Conservation (phyloP, 495 filamentous ascomycete genomes). For the Neurospora sp. region DNA sequence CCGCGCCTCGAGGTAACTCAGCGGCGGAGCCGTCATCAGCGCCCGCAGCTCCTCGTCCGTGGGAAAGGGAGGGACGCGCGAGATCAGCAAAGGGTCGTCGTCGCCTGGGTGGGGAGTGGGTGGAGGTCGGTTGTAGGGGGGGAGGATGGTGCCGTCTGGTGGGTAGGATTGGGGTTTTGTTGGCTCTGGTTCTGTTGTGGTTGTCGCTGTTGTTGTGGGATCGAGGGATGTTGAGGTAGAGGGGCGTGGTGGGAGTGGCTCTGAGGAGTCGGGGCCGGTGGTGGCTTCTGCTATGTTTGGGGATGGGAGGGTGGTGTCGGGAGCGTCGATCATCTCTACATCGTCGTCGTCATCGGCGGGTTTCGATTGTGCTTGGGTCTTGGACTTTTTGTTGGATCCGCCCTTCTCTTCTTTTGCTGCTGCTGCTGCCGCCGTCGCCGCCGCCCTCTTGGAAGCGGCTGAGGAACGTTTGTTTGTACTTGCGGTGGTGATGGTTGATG, state of each 20-base stretch:
- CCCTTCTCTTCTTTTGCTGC: constrained; percentile 15
- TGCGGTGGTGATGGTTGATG: neutral
- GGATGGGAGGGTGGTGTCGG: constrained; percentile 3
- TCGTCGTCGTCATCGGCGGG: constrained; percentile 19
- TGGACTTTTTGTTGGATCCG: constrained; percentile 8
- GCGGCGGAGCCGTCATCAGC: constrained; percentile 58
- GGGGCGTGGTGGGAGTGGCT: neutral
- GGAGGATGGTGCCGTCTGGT: constrained; percentile 20
- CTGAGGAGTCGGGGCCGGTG: neutral
- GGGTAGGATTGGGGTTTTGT: constrained; percentile 19
- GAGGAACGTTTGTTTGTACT: constrained; percentile 14
- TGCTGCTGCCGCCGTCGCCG: constrained; percentile 4
- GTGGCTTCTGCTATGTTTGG: constrained; percentile 2
- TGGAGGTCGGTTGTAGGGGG: constrained; percentile 17
- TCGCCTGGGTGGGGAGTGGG: constrained; percentile 38
- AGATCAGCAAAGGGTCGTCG: constrained; percentile 52
- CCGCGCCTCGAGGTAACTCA: constrained; percentile 73
- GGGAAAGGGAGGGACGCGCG: constrained; percentile 52
- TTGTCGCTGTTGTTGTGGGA: neutral
- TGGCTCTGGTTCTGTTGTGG: neutral
- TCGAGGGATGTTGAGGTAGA: neutral
- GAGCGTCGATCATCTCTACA: constrained; percentile 27
- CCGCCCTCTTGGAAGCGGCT: constrained; percentile 11
- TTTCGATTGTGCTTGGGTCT: constrained; percentile 14
- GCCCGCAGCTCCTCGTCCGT: constrained; percentile 56